Conservation (phyloP, 176 grass and related monocot genomes). For the Oryza punctata region DNA sequence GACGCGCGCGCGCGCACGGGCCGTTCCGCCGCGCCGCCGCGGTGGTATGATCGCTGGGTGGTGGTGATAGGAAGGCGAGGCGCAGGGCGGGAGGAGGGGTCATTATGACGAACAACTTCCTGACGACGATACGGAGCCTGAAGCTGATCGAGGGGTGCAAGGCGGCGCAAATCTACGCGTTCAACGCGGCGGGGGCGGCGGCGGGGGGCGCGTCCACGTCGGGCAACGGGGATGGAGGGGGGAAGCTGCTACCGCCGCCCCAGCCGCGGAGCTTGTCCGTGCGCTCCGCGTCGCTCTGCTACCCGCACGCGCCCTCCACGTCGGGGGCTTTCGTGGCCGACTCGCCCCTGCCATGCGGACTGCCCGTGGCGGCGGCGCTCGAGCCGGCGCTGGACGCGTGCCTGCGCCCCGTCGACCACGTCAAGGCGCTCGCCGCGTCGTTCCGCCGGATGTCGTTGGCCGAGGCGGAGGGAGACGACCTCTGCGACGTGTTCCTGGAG, state of each 20-base stretch:
- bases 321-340: constrained; percentile 51
- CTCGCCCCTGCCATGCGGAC: constrained; percentile 74
- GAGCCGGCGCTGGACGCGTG: constrained; percentile 70
- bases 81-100: background rate
- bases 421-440: constrained; percentile 59
- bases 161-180: constrained; percentile 66
- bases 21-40: constrained; percentile 40
- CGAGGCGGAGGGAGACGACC: constrained; percentile 12
- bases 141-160: constrained; percentile 95
- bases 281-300: constrained; percentile 54
- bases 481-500: constrained; percentile 89
- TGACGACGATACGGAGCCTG: constrained; percentile 87
- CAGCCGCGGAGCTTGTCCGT: constrained; percentile 54
- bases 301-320: constrained; percentile 47
- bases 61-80: background rate
- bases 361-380: constrained; percentile 61
- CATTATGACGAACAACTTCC: constrained; percentile 90
- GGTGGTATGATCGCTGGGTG: constrained; percentile 31
- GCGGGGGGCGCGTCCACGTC: constrained; percentile 45
- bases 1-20: constrained; percentile 34
- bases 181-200: constrained; percentile 26
- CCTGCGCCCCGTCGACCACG: constrained; percentile 76
- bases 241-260: constrained; percentile 42
- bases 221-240: constrained; percentile 20
- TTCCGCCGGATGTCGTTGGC: constrained; percentile 54